phyloP scores from a whole-genome alignment of 2,329 filamentous ascomycete species.

The Curvularia sp. region DNA sequence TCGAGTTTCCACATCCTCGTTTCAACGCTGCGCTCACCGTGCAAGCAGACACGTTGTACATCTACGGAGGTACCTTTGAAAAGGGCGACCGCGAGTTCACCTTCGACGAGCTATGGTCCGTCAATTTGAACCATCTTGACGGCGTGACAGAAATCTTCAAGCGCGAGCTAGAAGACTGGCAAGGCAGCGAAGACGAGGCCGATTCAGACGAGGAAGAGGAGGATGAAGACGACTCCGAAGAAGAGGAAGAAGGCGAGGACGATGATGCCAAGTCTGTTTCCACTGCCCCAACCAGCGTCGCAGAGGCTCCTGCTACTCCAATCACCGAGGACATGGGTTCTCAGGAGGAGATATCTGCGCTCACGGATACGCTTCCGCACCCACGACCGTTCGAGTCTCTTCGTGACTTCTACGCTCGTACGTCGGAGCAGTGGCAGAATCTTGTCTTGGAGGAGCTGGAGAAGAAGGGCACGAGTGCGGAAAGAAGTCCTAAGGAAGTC shows the following conservation, averaged over 20 bases:
- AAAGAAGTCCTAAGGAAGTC: slow-evolving; percentile 83
- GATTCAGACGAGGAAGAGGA: slow-evolving; percentile 58
- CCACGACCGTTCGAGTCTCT: slow-evolving; percentile 84
- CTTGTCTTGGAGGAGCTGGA: slow-evolving; percentile 78
- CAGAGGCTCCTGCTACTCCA: slow-evolving; percentile 28
- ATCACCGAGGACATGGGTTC: slow-evolving; percentile 52
- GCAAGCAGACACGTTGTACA: slow-evolving; percentile 89
- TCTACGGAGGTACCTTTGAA: slow-evolving; percentile 94
- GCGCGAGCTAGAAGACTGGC: slow-evolving; percentile 86
- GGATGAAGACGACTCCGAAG: slow-evolving; percentile 49
- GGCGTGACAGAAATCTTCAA: slow-evolving; percentile 92
- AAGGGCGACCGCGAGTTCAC: slow-evolving; percentile 95
- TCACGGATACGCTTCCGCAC: slow-evolving; percentile 76
- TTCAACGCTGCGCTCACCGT: slow-evolving; percentile 93
- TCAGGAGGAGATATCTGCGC: slow-evolving; percentile 62
- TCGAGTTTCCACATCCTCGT: slow-evolving; percentile 85
- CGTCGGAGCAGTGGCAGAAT: slow-evolving; percentile 89
- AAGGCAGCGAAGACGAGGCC: slow-evolving; percentile 57
- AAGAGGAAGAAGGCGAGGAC: slow-evolving; percentile 61
- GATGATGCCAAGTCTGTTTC: slow-evolving; percentile 59
- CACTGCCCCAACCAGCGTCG: slow-evolving; percentile 62
- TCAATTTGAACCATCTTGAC: slow-evolving; percentile 93
- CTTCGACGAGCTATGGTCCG: slow-evolving; percentile 91
- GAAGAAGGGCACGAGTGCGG: slow-evolving; percentile 63
- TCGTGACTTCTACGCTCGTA: slow-evolving; percentile 89